These are phyloP conservation scores for Microsporum ferrugineum DNA, from an alignment of 2,329 filamentous ascomycete species.

Conservation along the genomic window DNA sequence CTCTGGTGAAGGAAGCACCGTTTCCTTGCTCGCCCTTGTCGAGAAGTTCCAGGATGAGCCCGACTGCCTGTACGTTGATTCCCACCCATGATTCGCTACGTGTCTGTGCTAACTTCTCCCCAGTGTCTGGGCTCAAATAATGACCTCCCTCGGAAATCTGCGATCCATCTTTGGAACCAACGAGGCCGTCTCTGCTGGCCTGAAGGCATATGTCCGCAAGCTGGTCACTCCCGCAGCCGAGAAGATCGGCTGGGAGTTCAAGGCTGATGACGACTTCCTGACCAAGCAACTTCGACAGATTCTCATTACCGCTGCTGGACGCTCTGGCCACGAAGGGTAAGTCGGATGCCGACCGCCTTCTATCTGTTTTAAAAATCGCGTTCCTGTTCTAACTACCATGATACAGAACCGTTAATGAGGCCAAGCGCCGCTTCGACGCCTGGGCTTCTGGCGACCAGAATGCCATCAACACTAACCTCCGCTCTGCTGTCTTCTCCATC, in stretches of 20 bases:
- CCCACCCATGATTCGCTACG: not conserved
- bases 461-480: constrained; percentile 70
- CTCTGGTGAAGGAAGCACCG: constrained; percentile 71
- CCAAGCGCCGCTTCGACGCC: constrained; percentile 65
- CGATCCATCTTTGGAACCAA: constrained; percentile 78
- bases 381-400: constrained; percentile 7
- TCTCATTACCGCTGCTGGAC: constrained; percentile 63
- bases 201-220: constrained; percentile 69
- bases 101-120: constrained; percentile 15
- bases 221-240: constrained; percentile 65
- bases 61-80: constrained; percentile 55
- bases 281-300: constrained; percentile 71
- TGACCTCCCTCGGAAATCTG: constrained; percentile 62
- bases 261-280: constrained; percentile 67
- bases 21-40: constrained; percentile 70
- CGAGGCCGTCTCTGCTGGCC: constrained; percentile 55
- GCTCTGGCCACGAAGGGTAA: constrained; percentile 63
- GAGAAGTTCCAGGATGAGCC: constrained; percentile 72
- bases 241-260: constrained; percentile 75
- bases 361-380: not conserved
- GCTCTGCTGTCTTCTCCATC: constrained; percentile 67
- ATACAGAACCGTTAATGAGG: constrained; percentile 56
- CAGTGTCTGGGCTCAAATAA: constrained; percentile 72
- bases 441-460: constrained; percentile 54
- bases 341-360: constrained; percentile 20